phyloP scores from a whole-genome alignment of 1,284 basidiomycete genomes.

The Clitocybe nebularis region DNA sequence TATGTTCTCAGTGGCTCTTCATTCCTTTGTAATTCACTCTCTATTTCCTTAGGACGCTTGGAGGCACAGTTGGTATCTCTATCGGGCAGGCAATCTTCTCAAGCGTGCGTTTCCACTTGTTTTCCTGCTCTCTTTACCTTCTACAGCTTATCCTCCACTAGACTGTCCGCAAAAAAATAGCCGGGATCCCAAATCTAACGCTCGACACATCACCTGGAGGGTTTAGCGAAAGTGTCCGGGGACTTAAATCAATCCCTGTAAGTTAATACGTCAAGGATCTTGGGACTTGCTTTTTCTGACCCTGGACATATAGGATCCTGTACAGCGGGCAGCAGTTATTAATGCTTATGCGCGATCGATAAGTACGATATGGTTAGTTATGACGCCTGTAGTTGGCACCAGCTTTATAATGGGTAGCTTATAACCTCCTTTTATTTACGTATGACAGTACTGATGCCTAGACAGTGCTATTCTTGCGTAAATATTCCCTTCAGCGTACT shows the following conservation, averaged over 20 bases:
- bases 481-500: constrained; percentile 61
- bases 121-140: background rate
- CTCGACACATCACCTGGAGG: constrained; percentile 50
- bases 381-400: constrained; percentile 55
- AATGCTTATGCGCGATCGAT: constrained; percentile 71
- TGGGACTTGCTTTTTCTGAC: background rate
- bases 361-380: constrained; percentile 69
- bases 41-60: constrained; percentile 65
- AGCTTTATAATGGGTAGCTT: constrained; percentile 55
- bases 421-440: constrained; percentile 4
- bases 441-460: constrained; percentile 1
- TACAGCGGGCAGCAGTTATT: constrained; percentile 47
- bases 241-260: constrained; percentile 54
- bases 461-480: constrained; percentile 50
- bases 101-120: constrained; percentile 38
- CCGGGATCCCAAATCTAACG: constrained; percentile 40
- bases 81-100: constrained; percentile 69
- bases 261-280: constrained; percentile 4
- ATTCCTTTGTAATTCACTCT: too few species aligned
- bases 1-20: too few species aligned
- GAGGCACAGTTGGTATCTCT: constrained; percentile 75
- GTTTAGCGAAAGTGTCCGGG: constrained; percentile 53
- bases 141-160: constrained; percentile 18
- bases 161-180: constrained; percentile 49
- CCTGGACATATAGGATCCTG: constrained; percentile 37